Base-by-base conservation (phyloP, 2,329 filamentous ascomycete genomes). In the Colletotrichum lini region DNA sequence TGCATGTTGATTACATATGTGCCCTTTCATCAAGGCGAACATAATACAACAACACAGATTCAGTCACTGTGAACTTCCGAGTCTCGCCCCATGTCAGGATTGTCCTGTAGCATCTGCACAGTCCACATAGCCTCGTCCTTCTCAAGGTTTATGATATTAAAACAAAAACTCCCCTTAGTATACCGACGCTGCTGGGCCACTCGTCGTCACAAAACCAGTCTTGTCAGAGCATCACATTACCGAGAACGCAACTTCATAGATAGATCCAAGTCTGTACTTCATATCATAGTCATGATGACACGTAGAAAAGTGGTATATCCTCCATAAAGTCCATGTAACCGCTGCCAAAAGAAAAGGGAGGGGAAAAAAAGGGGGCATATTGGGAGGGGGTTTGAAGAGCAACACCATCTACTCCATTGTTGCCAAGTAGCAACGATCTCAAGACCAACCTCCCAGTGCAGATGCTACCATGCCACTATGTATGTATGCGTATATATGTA, bases 251-350 rank as follows among this genome's bases (percentile, higher is more conserved):
- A 15, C 8, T 42, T 23, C 26, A 21, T 53, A 58, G 18, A 56
- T 42, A 8, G 45, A 40, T 30, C 44, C 67, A 62, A 68, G 38
- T 45, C 58, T 59, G 30, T 63, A 47, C 52, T 50, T 58, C 64
- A 63, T 71, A 58, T 58, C 35, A 64, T 53, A 68, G 57, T 68
- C 68, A 53, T 71, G 45, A 71, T 63, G 4, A 50, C 42, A 42
- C 52, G 21, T 71, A 68, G n/a, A 65, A 70, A 72, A 70, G 65
- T 72, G 69, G 69, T 72, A 72, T 72, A 72, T 72, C 69, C 69
- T 72, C 69, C 69, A 64, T 65, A 58, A 62, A 62, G 30, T 15
- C 58, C 53, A 45, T 30, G 30, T 69, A 58, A 26, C 42, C 47
- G 68, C 52, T 69, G 12, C 30, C 26, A 2, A n/a, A 13, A 30